Conservation (phyloP, 768 basidiomycete species). For the Calocera viscosa region DNA sequence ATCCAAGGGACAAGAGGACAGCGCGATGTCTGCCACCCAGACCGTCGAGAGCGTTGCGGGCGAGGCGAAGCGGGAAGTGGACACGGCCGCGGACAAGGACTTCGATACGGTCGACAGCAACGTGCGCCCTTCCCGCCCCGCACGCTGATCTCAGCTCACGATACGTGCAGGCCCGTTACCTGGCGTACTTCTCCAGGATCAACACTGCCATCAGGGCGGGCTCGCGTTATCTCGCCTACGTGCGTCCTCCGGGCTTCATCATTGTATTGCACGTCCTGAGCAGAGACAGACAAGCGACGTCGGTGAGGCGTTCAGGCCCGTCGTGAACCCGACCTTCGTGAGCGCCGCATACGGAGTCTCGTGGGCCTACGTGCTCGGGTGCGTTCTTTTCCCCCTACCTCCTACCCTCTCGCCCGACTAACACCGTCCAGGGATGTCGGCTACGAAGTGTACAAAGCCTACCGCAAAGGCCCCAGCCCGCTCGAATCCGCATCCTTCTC, state of each 20-base stretch:
- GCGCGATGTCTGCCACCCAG: neutral
- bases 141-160: neutral
- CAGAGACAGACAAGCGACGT: conserved; percentile 56
- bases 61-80: conserved; percentile 29
- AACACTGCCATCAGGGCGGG: conserved; percentile 61
- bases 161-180: conserved; percentile 32
- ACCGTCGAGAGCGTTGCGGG: conserved; percentile 29
- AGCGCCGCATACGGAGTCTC: conserved; percentile 69
- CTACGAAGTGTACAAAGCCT: conserved; percentile 71
- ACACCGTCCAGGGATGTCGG: conserved; percentile 51
- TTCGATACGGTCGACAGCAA: conserved; percentile 56
- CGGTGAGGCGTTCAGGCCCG: conserved; percentile 71
- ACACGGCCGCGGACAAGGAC: conserved; percentile 48
- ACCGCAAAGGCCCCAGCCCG: conserved; percentile 51
- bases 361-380: conserved; percentile 67
- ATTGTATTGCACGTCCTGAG: neutral
- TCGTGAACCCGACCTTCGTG: conserved; percentile 59
- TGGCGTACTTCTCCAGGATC: conserved; percentile 67
- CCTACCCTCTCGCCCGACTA: too few species aligned
- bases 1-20: too few species aligned
- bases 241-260: conserved; percentile 25
- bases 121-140: conserved; percentile 25
- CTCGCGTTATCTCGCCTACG: conserved; percentile 66
- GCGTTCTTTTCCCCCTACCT: conserved; percentile 15
- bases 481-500: conserved; percentile 57